Base-by-base conservation (phyloP, 108 stramenopile species). In the Skeletonema tropicum region DNA sequence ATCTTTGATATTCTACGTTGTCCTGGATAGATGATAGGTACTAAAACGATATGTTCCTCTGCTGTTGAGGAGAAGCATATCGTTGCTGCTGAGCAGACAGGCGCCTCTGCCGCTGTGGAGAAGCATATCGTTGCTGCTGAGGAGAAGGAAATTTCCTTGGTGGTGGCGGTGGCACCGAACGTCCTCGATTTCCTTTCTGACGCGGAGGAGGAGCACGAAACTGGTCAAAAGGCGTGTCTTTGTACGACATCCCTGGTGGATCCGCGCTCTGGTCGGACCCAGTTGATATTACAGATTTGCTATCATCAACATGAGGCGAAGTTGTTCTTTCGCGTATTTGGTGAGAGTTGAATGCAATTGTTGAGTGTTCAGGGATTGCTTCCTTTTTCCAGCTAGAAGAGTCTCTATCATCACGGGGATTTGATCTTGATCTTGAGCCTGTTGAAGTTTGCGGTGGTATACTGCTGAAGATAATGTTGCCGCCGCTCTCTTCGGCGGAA, bases 231-330 rank as follows among this genome's bases (percentile, higher is more conserved):
- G 32, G 48, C 0, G 36, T 62, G 21, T 62, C 36, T 32, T 70
- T 70, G 64, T 82, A 82, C 32, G 80, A 82, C 55, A 74, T 74
- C 5, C 80, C 80, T 19, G 80, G 80, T 14, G 80, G 80, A 71
- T 82, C 80, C 10, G 70, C 21, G 2, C 74, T 75, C 42, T 82
- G 80, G 45, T 71, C 74, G 14, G 74, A 80, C 12, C 72, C 66
- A 1, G 68, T 17, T 11, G 79, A 71, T 38, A 60, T 9, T 14
- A 71, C 70, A 19, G 80, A 75, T 59, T 61, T 70, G 60, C 63
- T 61, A 69, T 80, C 79, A 55, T 68, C 66, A 25, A 59, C 39
- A 52, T 45, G 29, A 23, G 32, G 33, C 64, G 59, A 17, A 39
- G 55, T 21, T 3, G 17, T 57, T 13, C 13, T 36, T 30, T 32